A percentile compares a stretch with the other conserved stretches of the same genome.
These are phyloP conservation scores for Rosa lucieae DNA, from an alignment of 306 rosid genomes.

Conservation along the genomic window DNA sequence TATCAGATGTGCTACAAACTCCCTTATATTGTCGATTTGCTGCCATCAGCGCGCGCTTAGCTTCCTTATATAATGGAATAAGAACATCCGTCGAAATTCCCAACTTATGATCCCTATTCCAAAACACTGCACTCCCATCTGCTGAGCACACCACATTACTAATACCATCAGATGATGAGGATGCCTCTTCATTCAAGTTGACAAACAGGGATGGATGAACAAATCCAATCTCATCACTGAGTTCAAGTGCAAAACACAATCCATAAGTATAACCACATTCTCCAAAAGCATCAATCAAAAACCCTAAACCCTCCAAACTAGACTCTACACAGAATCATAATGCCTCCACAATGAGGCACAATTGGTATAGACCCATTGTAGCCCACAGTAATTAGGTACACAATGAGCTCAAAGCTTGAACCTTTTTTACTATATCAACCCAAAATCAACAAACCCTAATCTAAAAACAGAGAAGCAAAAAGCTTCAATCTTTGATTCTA, in stretches of 20 bases:
- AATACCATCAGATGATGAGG: conserved; percentile 27
- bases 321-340: neutral
- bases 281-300: neutral
- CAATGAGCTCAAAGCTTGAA: neutral
- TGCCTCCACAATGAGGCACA: neutral
- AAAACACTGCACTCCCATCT: conserved; percentile 38
- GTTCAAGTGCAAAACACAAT: conserved; percentile 27
- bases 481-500: neutral
- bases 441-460: conserved; percentile 1
- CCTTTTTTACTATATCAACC: neutral
- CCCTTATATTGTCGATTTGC: conserved; percentile 48
- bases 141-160: conserved; percentile 25
- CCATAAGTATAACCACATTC: neutral
- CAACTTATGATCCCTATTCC: conserved; percentile 76
- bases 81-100: conserved; percentile 71
- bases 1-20: conserved; percentile 25
- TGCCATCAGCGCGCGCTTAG: conserved; percentile 52
- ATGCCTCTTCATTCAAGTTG: conserved; percentile 44
- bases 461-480: neutral
- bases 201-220: conserved; percentile 76
- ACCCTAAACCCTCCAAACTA: neutral
- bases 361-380: neutral
- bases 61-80: conserved; percentile 56
- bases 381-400: neutral
- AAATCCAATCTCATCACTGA: conserved; percentile 85